Conservation (phyloP, 1,284 basidiomycete genomes). For the Austroboletus rostrupii region DNA sequence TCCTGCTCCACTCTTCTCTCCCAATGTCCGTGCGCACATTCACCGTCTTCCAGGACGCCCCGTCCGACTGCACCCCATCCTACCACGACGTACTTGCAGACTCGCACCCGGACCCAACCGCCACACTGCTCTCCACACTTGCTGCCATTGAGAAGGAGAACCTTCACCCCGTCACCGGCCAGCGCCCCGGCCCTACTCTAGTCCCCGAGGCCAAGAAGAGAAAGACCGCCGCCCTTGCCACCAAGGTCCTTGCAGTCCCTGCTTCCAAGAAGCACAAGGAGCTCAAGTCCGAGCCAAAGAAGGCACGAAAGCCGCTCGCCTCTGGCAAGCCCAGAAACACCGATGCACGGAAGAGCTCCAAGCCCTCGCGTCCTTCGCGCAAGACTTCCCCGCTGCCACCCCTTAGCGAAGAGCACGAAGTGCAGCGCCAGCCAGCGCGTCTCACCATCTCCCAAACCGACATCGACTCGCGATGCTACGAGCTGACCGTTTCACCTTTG, state of each 20-base stretch:
- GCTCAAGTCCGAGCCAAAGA: conserved; percentile 47
- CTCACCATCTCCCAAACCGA: conserved; percentile 30
- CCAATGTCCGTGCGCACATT: conserved; percentile 56
- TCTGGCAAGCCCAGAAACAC: conserved; percentile 30
- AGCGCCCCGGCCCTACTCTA: conserved; percentile 41
- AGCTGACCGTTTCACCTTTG: conserved; percentile 58
- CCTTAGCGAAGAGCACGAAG: conserved; percentile 42
- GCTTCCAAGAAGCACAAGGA: conserved; percentile 46
- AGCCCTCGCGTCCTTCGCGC: conserved; percentile 32
- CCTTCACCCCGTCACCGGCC: conserved; percentile 66
- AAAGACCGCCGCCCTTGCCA: conserved; percentile 54
- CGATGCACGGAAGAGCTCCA: conserved; percentile 30
- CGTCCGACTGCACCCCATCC: conserved; percentile 30
- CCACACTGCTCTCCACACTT: conserved; percentile 33
- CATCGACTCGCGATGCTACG: conserved; percentile 57
- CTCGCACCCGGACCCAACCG: conserved; percentile 29
- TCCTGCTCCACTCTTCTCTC: conserved; percentile 13
- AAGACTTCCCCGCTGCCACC: conserved; percentile 41
- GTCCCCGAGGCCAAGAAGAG: conserved; percentile 52
- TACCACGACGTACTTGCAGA: conserved; percentile 18
- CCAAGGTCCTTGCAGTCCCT: conserved; percentile 41
- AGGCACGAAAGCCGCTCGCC: conserved; percentile 47
- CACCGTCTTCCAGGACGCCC: conserved; percentile 61
- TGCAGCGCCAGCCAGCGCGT: conserved; percentile 27
- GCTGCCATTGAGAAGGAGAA: conserved; percentile 68